These are phyloP conservation scores for Boletus rubropictus DNA, from an alignment of 768 basidiomycete species.

Conservation along the genomic window DNA sequence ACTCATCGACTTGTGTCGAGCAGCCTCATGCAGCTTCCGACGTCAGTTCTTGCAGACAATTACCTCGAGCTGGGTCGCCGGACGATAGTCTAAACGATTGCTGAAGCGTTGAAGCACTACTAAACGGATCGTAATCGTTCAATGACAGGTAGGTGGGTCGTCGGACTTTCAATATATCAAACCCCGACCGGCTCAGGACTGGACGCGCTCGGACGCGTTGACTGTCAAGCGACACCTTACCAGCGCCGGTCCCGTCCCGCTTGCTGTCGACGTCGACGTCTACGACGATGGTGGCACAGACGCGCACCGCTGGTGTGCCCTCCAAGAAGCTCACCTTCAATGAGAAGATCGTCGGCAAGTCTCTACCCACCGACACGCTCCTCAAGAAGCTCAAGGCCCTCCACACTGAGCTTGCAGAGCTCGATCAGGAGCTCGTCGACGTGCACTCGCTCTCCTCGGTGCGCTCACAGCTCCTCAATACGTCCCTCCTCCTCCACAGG, in stretches of 20 bases:
- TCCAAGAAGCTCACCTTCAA: conserved; percentile 66
- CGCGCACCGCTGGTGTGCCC: conserved; percentile 50
- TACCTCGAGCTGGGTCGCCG: neutral
- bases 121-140: neutral
- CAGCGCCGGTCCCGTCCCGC: conserved; percentile 3
- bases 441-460: conserved; percentile 59
- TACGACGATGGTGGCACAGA: conserved; percentile 65
- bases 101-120: neutral
- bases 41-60: neutral
- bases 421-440: conserved; percentile 88
- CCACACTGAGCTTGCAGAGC: conserved; percentile 68
- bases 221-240: neutral
- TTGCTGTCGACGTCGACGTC: neutral
- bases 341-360: conserved; percentile 76
- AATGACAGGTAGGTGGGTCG: neutral
- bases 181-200: conserved; percentile 5
- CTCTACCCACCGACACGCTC: conserved; percentile 71
- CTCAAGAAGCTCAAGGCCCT: conserved; percentile 81
- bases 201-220: conserved; percentile 16
- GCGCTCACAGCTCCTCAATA: conserved; percentile 74
- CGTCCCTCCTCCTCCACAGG: conserved; percentile 83
- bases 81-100: neutral
- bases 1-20: neutral
- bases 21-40: neutral
- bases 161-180: conserved; percentile 1